Evolutionary conservation across 371 early-diverging fungal species (phyloP).

Genomic region (Zancudomyces culisetae): DNA sequence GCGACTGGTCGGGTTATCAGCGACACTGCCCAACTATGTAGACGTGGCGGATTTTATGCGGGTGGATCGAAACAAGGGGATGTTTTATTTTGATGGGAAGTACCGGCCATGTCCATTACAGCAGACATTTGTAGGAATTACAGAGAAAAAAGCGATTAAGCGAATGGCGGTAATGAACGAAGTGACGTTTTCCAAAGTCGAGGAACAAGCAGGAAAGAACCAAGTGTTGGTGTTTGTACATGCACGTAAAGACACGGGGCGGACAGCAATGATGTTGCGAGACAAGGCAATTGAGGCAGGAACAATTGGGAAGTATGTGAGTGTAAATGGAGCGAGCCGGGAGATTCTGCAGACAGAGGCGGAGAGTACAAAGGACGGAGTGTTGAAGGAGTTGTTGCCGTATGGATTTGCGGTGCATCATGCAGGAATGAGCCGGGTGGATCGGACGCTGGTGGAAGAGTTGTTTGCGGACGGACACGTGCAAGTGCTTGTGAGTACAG

Average conservation of each 20-base stretch:
- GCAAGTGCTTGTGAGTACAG: conserved; percentile 91
- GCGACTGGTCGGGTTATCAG: conserved; percentile 92
- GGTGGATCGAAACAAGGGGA: conserved; percentile 51
- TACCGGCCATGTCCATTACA: conserved; percentile 90
- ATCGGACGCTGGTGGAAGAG: conserved; percentile 88
- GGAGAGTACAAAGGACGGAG: conserved; percentile 52
- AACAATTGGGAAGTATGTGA: conserved; percentile 56
- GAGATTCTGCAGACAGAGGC: conserved; percentile 74
- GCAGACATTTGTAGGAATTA: conserved; percentile 87
- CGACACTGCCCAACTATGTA: conserved; percentile 97
- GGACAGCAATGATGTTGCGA: conserved; percentile 74
- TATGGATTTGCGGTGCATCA: conserved; percentile 97
- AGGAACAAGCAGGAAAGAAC: conserved; percentile 71
- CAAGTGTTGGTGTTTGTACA: conserved; percentile 97
- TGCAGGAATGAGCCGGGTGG: conserved; percentile 92
- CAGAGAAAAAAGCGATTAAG: conserved; percentile 87
- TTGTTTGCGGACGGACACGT: conserved; percentile 82
- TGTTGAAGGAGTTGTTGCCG: conserved; percentile 71
- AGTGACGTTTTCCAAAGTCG: conserved; percentile 77
- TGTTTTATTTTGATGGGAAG: conserved; percentile 85
- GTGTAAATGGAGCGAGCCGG: conserved; percentile 54
- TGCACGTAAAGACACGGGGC: conserved; percentile 92
- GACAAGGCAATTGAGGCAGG: conserved; percentile 81
- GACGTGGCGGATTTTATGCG: conserved; percentile 95
- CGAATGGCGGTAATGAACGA: conserved; percentile 91